phyloP scores from a whole-genome alignment of 2,329 filamentous ascomycete genomes.

The Plenodomus tracheiphilus region DNA sequence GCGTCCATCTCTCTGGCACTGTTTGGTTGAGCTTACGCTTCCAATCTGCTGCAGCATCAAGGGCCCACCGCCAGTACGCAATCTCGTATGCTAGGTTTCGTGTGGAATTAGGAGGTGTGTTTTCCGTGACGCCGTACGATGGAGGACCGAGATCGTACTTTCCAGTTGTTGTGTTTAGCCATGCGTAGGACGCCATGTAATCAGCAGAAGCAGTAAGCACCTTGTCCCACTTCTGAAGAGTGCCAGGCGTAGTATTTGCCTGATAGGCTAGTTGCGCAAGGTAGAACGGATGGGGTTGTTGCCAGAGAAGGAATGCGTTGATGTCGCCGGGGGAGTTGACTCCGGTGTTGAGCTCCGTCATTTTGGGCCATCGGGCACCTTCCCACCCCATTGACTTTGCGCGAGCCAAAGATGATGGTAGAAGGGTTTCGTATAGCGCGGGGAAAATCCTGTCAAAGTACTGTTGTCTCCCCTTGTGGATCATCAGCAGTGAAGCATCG shows the following conservation, averaged over 20 bases:
- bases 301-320: slow-evolving; percentile 64
- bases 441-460: slow-evolving; percentile 50
- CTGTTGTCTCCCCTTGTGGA: slow-evolving; percentile 49
- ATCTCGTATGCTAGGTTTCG: slow-evolving; percentile 61
- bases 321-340: slow-evolving; percentile 61
- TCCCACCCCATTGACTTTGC: slow-evolving; percentile 43
- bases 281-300: slow-evolving; percentile 62
- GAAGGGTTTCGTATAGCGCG: slow-evolving; percentile 53
- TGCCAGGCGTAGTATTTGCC: slow-evolving; percentile 47
- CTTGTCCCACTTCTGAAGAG: slow-evolving; percentile 56
- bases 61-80: slow-evolving; percentile 63
- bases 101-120: slow-evolving; percentile 59
- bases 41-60: slow-evolving; percentile 58
- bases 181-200: slow-evolving; percentile 62
- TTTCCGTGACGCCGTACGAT: slow-evolving; percentile 57
- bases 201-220: slow-evolving; percentile 58
- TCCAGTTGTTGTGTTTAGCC: slow-evolving; percentile 54
- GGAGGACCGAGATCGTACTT: slow-evolving; percentile 58
- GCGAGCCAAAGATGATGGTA: slow-evolving; percentile 37
- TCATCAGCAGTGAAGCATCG: background rate
- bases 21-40: slow-evolving; percentile 51
- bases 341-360: slow-evolving; percentile 57
- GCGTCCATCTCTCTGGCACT: slow-evolving; percentile 51
- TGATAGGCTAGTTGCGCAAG: slow-evolving; percentile 61
- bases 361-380: slow-evolving; percentile 55